These are phyloP conservation scores for Leccinum disarticulatum DNA, from an alignment of 768 basidiomycete genomes.

Conservation along the genomic window DNA sequence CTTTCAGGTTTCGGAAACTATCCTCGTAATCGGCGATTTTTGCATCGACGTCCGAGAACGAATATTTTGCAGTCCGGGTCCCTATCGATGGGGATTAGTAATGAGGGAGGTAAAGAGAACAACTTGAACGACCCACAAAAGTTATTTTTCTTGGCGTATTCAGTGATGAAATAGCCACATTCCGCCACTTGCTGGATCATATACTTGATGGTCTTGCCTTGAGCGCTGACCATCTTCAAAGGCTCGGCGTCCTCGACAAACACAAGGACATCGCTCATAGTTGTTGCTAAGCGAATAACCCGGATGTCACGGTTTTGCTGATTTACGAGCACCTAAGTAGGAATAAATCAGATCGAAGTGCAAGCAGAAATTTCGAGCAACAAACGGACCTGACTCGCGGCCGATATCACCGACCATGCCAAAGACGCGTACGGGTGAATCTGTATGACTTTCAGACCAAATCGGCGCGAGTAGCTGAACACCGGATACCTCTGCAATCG, in stretches of 20 bases:
- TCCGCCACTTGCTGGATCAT: conserved; percentile 24
- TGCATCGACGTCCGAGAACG: conserved; percentile 17
- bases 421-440: conserved; percentile 20
- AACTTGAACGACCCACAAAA: conserved; percentile 20
- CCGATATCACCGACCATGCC: conserved; percentile 25
- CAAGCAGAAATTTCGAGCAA: not conserved
- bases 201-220: conserved; percentile 6
- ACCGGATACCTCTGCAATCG: conserved; percentile 15
- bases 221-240: conserved; percentile 11
- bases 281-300: conserved; percentile 18
- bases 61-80: conserved; percentile 18
- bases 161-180: conserved; percentile 25
- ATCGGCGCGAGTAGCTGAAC: not conserved
- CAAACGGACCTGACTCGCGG: conserved; percentile 17
- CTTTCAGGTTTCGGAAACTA: conserved; percentile 19
- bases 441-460: conserved; percentile 6
- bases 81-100: conserved; percentile 9
- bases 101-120: not conserved
- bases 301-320: conserved; percentile 17
- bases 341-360: not conserved
- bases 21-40: conserved; percentile 21
- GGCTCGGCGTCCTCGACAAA: conserved; percentile 14
- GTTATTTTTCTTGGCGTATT: conserved; percentile 17
- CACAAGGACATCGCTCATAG: conserved; percentile 13
- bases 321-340: conserved; percentile 17